phyloP scores from a whole-genome alignment of 164 flowering plant genomes.

The Magnolia changhungtana region DNA sequence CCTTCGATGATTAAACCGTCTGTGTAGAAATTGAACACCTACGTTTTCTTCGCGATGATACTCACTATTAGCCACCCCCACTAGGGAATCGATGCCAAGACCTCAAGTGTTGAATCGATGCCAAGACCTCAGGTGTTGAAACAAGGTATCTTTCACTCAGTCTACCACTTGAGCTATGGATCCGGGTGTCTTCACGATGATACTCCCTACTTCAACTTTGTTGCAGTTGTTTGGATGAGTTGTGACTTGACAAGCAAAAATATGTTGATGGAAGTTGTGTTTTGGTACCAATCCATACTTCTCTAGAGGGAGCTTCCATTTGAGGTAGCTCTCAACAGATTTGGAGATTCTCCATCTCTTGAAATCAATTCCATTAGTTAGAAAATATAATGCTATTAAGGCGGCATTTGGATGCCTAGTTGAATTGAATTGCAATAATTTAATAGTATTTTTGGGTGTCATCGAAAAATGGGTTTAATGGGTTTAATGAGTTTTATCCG shows the following conservation, averaged over 20 bases:
- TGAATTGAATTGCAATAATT: no score
- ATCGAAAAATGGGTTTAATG: no score
- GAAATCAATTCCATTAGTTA: neutral
- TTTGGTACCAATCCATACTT: conserved; percentile 58
- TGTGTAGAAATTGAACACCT: conserved; percentile 39
- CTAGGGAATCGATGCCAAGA: no score
- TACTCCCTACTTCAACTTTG: conserved; percentile 57
- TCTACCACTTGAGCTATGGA: no score
- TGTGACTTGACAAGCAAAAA: conserved; percentile 33
- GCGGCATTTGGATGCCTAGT: no score
- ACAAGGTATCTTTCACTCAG: no score
- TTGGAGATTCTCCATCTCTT: conserved; percentile 70
- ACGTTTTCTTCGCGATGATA: conserved; percentile 43
- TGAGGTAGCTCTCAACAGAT: conserved; percentile 51
- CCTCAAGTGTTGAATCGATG: no score
- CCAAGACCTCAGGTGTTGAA: no score
- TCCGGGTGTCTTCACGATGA: conserved; percentile 22
- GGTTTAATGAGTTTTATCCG: no score
- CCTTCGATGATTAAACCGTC: conserved; percentile 47
- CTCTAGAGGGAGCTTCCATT: conserved; percentile 32
- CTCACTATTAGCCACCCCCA: conserved; percentile 7
- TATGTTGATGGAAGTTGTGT: conserved; percentile 40
- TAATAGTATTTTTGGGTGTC: no score
- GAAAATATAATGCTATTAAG: neutral
- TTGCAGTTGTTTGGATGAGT: conserved; percentile 40